Conservation (phyloP, 306 rosid species). For the Castanea mollissima region DNA sequence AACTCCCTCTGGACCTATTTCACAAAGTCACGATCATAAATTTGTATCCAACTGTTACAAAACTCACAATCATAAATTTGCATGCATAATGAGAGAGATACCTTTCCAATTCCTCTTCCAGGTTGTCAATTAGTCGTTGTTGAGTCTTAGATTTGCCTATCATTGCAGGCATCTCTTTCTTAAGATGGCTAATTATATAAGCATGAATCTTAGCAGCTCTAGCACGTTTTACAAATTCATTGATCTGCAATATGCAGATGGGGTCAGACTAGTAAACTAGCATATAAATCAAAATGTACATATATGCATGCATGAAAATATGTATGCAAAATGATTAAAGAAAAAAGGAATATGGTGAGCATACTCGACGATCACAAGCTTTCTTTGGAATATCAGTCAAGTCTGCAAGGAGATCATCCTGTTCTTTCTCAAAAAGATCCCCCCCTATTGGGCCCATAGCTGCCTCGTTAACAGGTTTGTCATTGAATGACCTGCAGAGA, state of each 20-base stretch:
- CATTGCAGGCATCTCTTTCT: slow-evolving; percentile 85
- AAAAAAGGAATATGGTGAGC: slow-evolving; percentile 7
- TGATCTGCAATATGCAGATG: slow-evolving; percentile 49
- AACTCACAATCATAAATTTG: background rate
- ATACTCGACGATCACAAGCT: slow-evolving; percentile 86
- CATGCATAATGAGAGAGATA: slow-evolving; percentile 14
- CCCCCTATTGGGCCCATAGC: slow-evolving; percentile 59
- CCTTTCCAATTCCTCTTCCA: slow-evolving; percentile 78
- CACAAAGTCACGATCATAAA: background rate
- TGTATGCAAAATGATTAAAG: background rate
- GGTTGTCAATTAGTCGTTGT: slow-evolving; percentile 63
- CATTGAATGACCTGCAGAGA: slow-evolving; percentile 70
- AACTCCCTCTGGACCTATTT: slow-evolving; percentile 78
- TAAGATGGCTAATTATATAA: slow-evolving; percentile 80
- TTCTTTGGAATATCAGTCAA: slow-evolving; percentile 84
- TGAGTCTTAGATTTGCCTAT: slow-evolving; percentile 89
- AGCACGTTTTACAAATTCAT: slow-evolving; percentile 94
- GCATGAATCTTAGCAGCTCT: slow-evolving; percentile 90
- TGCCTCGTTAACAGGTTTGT: slow-evolving; percentile 60
- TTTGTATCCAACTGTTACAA: background rate
- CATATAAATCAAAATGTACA: background rate
- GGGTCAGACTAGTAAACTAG: background rate
- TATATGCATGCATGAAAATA: background rate
- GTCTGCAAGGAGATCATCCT: slow-evolving; percentile 71
- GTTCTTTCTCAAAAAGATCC: slow-evolving; percentile 85